Evolutionary conservation across 2,329 filamentous ascomycete species (phyloP).

Genomic region (Corynespora cassiicola): DNA sequence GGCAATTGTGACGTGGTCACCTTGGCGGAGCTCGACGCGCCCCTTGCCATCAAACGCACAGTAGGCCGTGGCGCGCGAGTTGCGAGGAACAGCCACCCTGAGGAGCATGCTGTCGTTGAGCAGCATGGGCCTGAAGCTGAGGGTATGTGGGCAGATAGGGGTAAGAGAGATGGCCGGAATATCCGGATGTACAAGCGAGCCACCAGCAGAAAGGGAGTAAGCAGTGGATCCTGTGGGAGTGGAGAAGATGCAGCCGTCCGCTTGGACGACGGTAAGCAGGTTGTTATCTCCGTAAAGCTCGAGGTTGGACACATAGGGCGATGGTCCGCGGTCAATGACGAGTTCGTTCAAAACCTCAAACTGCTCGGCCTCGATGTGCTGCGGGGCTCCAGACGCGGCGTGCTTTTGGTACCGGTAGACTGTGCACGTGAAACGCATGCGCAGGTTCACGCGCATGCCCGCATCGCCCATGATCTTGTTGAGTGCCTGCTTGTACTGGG

Average conservation of each 20-base stretch:
- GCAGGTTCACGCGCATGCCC: slow-evolving; percentile 95
- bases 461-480: slow-evolving; percentile 90
- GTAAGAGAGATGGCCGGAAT: slow-evolving; percentile 96
- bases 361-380: slow-evolving; percentile 84
- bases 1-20: slow-evolving; percentile 94
- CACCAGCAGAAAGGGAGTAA: slow-evolving; percentile 94
- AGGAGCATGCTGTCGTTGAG: slow-evolving; percentile 93
- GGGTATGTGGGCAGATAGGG: slow-evolving; percentile 94
- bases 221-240: slow-evolving; percentile 91
- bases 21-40: slow-evolving; percentile 88
- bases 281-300: slow-evolving; percentile 96
- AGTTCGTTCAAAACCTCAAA: slow-evolving; percentile 99
- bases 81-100: slow-evolving; percentile 82
- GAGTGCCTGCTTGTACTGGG: slow-evolving; percentile 85
- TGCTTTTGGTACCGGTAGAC: slow-evolving; percentile 74
- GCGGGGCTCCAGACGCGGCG: slow-evolving; percentile 60
- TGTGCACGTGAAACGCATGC: slow-evolving; percentile 98
- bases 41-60: slow-evolving; percentile 98
- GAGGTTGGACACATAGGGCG: slow-evolving; percentile 94
- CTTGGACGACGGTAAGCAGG: slow-evolving; percentile 92
- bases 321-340: slow-evolving; percentile 96
- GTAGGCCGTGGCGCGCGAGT: slow-evolving; percentile 90
- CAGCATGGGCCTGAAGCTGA: slow-evolving; percentile 98
- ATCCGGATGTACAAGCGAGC: slow-evolving; percentile 93
- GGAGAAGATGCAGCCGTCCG: slow-evolving; percentile 96